Evolutionary conservation across 208 protist genomes (phyloP).

Genomic region (Crithidia acanthocephali): DNA sequence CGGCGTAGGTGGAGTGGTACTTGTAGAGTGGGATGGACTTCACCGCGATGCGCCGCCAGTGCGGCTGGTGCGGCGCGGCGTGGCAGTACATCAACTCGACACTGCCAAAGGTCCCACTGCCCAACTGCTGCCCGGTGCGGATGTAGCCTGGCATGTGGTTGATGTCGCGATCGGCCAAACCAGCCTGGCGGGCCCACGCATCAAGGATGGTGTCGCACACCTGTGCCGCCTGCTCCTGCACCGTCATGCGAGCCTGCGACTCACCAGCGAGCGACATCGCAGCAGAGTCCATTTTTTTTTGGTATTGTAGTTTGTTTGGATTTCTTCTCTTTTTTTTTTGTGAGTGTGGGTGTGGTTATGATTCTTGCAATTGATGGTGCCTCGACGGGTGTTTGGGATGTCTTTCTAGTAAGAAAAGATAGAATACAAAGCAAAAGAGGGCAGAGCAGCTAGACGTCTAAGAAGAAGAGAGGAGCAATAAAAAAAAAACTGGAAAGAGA

Average conservation of each 20-base stretch:
- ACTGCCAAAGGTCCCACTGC: constrained; percentile 10
- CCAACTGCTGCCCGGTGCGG: neutral
- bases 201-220: neutral
- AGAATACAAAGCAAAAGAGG: too few relatives aligned
- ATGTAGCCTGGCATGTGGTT: constrained; percentile 15
- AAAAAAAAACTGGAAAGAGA: too few relatives aligned
- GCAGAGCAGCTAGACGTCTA: too few relatives aligned
- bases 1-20: neutral
- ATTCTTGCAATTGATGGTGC: too few relatives aligned
- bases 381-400: too few relatives aligned
- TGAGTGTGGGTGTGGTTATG: too few relatives aligned
- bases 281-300: neutral
- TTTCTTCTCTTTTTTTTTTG: too few relatives aligned
- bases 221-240: neutral
- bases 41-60: constrained; percentile 5
- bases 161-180: constrained; percentile 1
- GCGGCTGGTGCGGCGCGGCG: neutral
- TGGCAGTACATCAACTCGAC: constrained; percentile 14
- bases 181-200: neutral
- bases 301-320: too few relatives aligned
- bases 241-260: neutral
- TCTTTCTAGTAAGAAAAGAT: too few relatives aligned
- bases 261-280: neutral
- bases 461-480: too few relatives aligned
- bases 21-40: constrained; percentile 12